A percentile compares a stretch with the other conserved stretches of the same genome.
These are phyloP conservation scores for Ceratocystis harringtonii DNA, from an alignment of 2,329 filamentous ascomycete genomes.

Conservation along the genomic window DNA sequence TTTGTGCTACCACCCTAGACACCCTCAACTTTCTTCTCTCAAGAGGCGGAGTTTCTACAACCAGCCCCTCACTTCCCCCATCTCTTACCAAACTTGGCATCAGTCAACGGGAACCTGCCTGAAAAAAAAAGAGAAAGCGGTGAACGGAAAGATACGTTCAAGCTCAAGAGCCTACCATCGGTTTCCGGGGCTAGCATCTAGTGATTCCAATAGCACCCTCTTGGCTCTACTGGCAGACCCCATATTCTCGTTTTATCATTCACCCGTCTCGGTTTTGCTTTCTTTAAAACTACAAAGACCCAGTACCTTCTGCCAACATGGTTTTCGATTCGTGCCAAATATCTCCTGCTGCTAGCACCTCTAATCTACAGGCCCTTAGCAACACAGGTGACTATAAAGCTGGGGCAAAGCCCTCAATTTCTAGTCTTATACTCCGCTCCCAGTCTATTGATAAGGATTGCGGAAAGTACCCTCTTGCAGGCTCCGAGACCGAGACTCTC, in stretches of 20 bases:
- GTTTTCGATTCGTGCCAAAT: not conserved
- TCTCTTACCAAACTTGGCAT: not conserved
- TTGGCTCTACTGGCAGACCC: not conserved
- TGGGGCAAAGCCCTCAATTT: not conserved
- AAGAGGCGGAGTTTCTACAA: not conserved
- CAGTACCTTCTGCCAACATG: not conserved
- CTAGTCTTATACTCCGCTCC: not conserved
- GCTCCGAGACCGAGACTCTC: not conserved
- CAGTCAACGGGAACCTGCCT: not conserved
- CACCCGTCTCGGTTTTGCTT: not conserved
- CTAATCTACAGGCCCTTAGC: not conserved
- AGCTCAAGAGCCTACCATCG: not conserved
- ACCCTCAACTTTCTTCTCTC: too few relatives aligned
- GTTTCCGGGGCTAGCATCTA: not conserved
- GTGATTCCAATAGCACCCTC: not conserved
- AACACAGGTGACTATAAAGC: not conserved
- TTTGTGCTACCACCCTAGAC: not conserved
- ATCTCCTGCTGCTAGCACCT: not conserved
- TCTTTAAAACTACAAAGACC: conserved; percentile 6
- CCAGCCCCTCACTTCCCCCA: not conserved
- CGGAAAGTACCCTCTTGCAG: not conserved
- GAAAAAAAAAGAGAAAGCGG: conserved; percentile 1
- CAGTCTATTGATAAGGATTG: not conserved
- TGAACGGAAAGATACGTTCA: conserved; percentile 7
- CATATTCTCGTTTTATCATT: too few relatives aligned